Evolutionary conservation across 2,329 filamentous ascomycete genomes (phyloP).

Genomic region (Aspergillus quadrilineatus): DNA sequence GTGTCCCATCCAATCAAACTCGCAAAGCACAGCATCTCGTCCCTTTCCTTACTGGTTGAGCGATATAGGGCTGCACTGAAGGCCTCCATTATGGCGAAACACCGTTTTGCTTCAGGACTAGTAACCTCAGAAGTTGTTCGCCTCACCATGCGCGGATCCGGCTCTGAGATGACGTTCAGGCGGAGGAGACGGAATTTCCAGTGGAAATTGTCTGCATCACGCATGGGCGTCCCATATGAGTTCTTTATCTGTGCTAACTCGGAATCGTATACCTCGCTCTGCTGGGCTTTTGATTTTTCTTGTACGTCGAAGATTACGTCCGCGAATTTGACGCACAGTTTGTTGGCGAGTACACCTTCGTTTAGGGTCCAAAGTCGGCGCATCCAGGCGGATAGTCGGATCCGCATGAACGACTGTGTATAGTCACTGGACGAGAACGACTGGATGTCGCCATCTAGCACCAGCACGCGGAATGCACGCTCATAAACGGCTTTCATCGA

Average conservation of each 20-base stretch:
- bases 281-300: neutral
- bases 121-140: neutral
- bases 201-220: conserved; percentile 8
- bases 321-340: conserved; percentile 6
- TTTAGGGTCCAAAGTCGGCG: conserved; percentile 10
- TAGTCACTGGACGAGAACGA: neutral
- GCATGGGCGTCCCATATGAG: neutral
- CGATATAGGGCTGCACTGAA: conserved; percentile 9
- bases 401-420: conserved; percentile 9
- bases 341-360: conserved; percentile 6
- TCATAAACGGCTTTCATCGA: conserved; percentile 10
- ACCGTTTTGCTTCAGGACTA: neutral
- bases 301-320: conserved; percentile 5
- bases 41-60: conserved; percentile 8
- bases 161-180: conserved; percentile 2
- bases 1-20: conserved; percentile 10
- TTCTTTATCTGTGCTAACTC: neutral
- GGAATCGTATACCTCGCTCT: neutral
- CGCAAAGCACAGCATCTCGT: conserved; percentile 11
- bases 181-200: conserved; percentile 7
- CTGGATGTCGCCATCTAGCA: conserved; percentile 7
- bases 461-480: conserved; percentile 4
- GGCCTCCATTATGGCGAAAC: conserved; percentile 8
- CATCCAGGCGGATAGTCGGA: conserved; percentile 10
- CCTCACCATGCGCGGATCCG: conserved; percentile 4